Conservation (phyloP, 805 yeast species). For the Yamadazyma ubonensis region DNA sequence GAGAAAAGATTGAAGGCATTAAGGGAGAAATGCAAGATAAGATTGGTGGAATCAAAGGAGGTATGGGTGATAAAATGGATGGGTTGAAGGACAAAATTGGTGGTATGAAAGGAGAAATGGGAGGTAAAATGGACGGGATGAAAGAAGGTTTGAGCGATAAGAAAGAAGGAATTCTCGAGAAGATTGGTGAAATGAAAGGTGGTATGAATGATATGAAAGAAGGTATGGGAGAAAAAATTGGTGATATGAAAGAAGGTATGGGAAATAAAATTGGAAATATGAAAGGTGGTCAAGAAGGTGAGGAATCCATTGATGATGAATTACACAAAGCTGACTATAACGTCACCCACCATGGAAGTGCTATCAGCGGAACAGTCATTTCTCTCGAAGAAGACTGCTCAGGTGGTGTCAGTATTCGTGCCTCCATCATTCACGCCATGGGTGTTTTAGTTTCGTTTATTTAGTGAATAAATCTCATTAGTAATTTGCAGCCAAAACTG, state of each 20-base stretch:
- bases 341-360: too few species aligned
- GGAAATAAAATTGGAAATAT: background rate
- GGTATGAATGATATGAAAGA: too few species aligned
- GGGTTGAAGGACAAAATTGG: background rate
- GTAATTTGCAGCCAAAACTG: constrained; percentile 9
- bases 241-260: background rate
- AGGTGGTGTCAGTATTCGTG: background rate
- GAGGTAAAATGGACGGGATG: background rate
- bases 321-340: too few species aligned
- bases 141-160: background rate
- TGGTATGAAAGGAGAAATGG: background rate
- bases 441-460: background rate
- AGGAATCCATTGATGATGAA: too few species aligned
- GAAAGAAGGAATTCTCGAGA: background rate
- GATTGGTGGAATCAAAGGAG: background rate
- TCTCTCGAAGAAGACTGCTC: background rate
- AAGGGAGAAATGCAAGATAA: background rate
- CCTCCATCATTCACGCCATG: background rate
- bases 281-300: too few species aligned
- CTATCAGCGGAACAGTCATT: too few species aligned
- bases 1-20: background rate
- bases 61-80: background rate
- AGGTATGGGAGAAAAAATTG: background rate
- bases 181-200: background rate
- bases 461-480: background rate